Evolutionary conservation across 306 rosid species (phyloP), one percentile per base, ranked within the genome.

Genomic region (Vigna radiata): DNA sequence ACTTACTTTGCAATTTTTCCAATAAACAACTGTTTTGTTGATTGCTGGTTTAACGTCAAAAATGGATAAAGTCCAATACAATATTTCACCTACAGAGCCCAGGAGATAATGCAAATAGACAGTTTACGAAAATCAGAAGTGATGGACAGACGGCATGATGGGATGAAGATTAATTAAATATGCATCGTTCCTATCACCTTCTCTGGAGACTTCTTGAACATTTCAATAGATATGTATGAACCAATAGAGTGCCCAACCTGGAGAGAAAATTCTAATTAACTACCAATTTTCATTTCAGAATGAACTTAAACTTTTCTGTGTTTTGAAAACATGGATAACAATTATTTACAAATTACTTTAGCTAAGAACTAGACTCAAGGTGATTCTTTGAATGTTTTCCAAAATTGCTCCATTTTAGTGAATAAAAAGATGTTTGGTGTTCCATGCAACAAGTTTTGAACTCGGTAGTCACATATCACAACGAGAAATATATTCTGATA

Each of bases 241-340:
- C 98, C 97, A 79, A 95, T 86, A 72, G 98, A 95, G 82, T 92
- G 98, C 17, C 98, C 98, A 68, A 92, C 87, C 97, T 95, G 79
- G 62, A 52, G 72, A 79, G 47, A 71, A 74, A 85, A 80, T 56
- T 36, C 39, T 8, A 70, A 62, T 80, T 71, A 84, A 79, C 67
- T 55, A 70, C 29, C 83, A 80, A 49, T 73, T 41, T 63, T 81
- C 36, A 50, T 67, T 23, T 33, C 77, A 62, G 58, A 55, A 65
- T n/a, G 29, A 65, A 69, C 54, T 53, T 25, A 63, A 64, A 59
- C 33, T 69, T 73, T 11, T 55, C 62, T 65, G 37, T 68, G 50
- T 66, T 16, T 19, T 8, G 15, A 63, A 65, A 56, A 75, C 61
- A 46, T 19, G 15, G 31, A 46, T 19, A 79, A 50, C 10, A 70